These are phyloP conservation scores for Talaromyces proteolyticus DNA, from an alignment of 495 filamentous ascomycete genomes.

Conservation along the genomic window DNA sequence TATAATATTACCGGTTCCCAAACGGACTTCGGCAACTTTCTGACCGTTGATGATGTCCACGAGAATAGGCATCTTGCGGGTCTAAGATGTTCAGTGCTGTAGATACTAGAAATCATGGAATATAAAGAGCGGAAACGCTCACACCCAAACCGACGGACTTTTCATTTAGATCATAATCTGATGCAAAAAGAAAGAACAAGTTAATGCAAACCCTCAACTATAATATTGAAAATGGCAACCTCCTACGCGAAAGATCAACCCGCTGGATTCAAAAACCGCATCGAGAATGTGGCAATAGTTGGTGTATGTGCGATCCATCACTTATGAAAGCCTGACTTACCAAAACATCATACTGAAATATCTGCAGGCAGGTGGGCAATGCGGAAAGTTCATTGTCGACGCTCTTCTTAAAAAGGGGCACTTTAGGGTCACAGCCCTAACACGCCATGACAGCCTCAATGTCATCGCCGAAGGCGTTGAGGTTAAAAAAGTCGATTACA, in stretches of 20 bases:
- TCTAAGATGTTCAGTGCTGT: too few species aligned
- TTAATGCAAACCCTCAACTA: neutral
- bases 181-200: neutral
- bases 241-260: slow-evolving; percentile 27
- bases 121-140: too few species aligned
- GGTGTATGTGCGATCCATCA: slow-evolving; percentile 26
- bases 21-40: too few species aligned
- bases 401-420: slow-evolving; percentile 42
- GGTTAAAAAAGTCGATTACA: slow-evolving; percentile 39
- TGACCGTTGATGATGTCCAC: too few species aligned
- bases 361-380: slow-evolving; percentile 44
- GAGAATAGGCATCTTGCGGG: too few species aligned
- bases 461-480: slow-evolving; percentile 36
- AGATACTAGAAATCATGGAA: too few species aligned
- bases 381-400: slow-evolving; percentile 47
- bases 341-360: neutral
- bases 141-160: too few species aligned
- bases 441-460: slow-evolving; percentile 34
- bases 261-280: slow-evolving; percentile 30
- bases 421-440: slow-evolving; percentile 48
- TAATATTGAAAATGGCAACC: neutral
- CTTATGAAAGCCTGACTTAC: neutral
- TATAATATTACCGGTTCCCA: too few species aligned
- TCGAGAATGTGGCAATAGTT: slow-evolving; percentile 43
- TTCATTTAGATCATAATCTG: neutral